Conservation (phyloP, 2,329 filamentous ascomycete species). For the Alternaria triticimaculans region DNA sequence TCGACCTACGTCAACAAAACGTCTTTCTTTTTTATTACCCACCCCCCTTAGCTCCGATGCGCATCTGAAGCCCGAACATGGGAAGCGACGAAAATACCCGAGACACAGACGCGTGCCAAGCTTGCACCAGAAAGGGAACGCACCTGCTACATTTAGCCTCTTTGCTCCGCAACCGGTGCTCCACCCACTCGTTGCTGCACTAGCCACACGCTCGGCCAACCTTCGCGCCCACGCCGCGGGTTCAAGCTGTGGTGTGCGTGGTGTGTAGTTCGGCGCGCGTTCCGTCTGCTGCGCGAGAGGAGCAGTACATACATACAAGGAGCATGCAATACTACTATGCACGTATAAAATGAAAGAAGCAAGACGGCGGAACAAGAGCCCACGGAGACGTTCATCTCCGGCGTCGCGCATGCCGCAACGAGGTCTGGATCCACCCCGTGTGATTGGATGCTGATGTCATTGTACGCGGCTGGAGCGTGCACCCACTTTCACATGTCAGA, state of each 20-base stretch:
- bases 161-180: neutral
- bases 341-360: neutral
- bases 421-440: conserved; percentile 2
- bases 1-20: neutral
- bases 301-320: neutral
- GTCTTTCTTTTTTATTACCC: neutral
- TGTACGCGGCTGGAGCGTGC: conserved; percentile 6
- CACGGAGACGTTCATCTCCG: neutral
- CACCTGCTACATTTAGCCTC: conserved; percentile 9
- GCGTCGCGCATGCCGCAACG: conserved; percentile 1
- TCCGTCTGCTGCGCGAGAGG: neutral
- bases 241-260: neutral
- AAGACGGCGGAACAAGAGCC: neutral
- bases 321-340: neutral
- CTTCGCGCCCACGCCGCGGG: neutral
- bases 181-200: neutral
- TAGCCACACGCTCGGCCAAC: neutral
- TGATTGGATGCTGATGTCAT: conserved; percentile 20
- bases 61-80: neutral
- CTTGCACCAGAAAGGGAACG: neutral
- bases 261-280: neutral
- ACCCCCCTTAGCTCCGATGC: neutral
- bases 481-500: conserved; percentile 21
- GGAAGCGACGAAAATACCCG: conserved; percentile 2
- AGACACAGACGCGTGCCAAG: conserved; percentile 1